Evolutionary conservation across 1,139 yeast genomes (phyloP).

Genomic region (Ogataea hybrid): DNA sequence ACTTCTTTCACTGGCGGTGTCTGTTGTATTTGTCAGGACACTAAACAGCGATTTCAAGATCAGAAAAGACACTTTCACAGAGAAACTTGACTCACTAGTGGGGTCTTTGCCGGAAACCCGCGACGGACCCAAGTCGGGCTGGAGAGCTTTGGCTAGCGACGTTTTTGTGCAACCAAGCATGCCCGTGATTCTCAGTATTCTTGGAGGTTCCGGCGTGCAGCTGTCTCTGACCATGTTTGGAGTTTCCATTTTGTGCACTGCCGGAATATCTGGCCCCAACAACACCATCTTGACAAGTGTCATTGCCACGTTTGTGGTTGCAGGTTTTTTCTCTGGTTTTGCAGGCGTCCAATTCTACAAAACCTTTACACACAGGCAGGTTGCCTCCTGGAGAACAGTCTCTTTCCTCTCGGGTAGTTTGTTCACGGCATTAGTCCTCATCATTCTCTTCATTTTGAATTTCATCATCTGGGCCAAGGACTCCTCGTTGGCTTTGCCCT

Average conservation of each 20-base stretch:
- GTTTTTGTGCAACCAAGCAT: conserved; percentile 52
- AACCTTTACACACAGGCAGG: conserved; percentile 42
- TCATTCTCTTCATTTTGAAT: conserved; percentile 56
- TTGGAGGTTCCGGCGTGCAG: conserved; percentile 77
- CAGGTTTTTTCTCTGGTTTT: conserved; percentile 75
- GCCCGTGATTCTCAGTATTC: conserved; percentile 48
- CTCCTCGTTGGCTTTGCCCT: conserved; percentile 76
- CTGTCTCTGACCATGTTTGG: conserved; percentile 62
- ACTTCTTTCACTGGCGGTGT: conserved; percentile 59
- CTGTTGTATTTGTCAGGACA: conserved; percentile 56
- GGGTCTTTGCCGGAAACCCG: conserved; percentile 23
- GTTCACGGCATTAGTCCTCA: conserved; percentile 58
- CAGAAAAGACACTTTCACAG: conserved; percentile 24
- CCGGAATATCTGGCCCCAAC: conserved; percentile 55
- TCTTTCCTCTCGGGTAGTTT: conserved; percentile 58
- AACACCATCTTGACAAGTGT: conserved; percentile 67
- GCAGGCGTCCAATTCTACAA: conserved; percentile 63
- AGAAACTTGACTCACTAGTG: conserved; percentile 20
- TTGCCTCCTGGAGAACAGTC: conserved; percentile 25
- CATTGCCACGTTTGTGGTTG: conserved; percentile 56
- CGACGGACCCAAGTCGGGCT: conserved; percentile 33
- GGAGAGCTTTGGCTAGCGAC: conserved; percentile 56
- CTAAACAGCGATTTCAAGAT: conserved; percentile 40
- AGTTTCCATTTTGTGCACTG: conserved; percentile 55
- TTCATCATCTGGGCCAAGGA: conserved; percentile 74